Base-by-base conservation (phyloP, 768 basidiomycete genomes). In the Boletus tomentosulus region DNA sequence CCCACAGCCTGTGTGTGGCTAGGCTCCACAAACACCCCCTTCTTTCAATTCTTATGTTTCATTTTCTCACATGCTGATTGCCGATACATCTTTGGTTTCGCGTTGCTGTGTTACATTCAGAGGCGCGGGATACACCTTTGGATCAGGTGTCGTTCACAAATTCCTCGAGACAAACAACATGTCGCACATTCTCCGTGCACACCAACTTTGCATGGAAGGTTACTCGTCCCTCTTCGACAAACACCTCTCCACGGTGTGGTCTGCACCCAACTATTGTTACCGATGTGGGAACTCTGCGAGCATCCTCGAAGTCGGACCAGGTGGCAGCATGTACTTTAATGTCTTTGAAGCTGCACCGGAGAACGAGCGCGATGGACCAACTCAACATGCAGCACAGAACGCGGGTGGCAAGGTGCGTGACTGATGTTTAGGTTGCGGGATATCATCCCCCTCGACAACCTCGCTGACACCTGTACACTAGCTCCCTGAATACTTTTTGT, bases 181-280 rank as follows among this genome's bases (percentile, higher is more conserved):
- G 93, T 86, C 89, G 22, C 96, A 98, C 68, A 97, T 99, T 62
- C 82, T 98, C 24, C 92, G 97, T 24, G 97, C 97, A 24, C 97
- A 99, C 69, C 97, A 99, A 67, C 82, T 99, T 9, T 98, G 97
- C 72, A 98, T 99, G 97, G 97, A 99, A 71, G 97, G 97, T 0
- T 98, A 92, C 70, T 82, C 89, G n/a, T 92, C 93, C n/a, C 79
- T 98, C 30, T 98, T 98, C 61, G 93, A 95, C 70, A 87, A 92
- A 58, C 91, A 92, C 64, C 81, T 99, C 51, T 93, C 92, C 25
- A 99, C 97, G 1, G 97, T 99, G 7, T 99, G 97, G 97, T 92
- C 88, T 22, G 97, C 97, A 37, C 96, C 96, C 37, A 99, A 99
- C 67, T 98, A 98, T 67, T 98, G 96, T 71, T 98, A 98, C 73